Percentiles rank a stretch among this genome's conserved stretches.
Conservation (phyloP, 176 grass and related monocot genomes). For the Raddia guianensis region DNA sequence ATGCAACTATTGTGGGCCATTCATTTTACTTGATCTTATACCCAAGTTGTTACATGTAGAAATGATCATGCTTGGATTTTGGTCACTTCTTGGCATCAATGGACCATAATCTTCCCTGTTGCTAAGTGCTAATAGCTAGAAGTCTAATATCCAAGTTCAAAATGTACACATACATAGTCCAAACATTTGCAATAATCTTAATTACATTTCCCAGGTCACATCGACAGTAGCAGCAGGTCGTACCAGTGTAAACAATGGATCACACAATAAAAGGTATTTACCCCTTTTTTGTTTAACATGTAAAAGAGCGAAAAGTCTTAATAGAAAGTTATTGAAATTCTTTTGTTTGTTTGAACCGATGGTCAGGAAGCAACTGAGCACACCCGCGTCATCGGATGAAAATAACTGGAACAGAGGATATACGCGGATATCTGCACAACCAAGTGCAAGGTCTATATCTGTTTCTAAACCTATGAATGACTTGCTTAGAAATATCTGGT, state of each 20-base stretch:
- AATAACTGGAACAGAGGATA: conserved; percentile 22
- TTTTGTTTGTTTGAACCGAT: conserved; percentile 36
- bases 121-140: background rate
- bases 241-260: conserved; percentile 14
- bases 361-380: conserved; percentile 51
- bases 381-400: conserved; percentile 10
- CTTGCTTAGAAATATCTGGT: background rate
- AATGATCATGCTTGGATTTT: background rate
- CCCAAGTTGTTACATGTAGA: no score
- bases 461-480: background rate
- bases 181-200: conserved; percentile 15
- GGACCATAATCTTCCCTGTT: background rate
- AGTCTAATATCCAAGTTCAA: background rate
- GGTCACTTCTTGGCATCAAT: background rate
- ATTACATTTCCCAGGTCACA: conserved; percentile 38
- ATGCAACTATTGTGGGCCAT: no score
- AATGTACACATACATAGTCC: background rate
- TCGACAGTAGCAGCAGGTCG: conserved; percentile 19
- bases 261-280: conserved; percentile 56
- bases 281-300: background rate
- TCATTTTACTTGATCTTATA: no score
- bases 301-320: background rate
- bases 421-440: conserved; percentile 25
- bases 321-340: conserved; percentile 34
- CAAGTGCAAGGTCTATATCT: conserved; percentile 46